Conservation (phyloP, 1,139 yeast species). For the Candida labiduridarum region DNA sequence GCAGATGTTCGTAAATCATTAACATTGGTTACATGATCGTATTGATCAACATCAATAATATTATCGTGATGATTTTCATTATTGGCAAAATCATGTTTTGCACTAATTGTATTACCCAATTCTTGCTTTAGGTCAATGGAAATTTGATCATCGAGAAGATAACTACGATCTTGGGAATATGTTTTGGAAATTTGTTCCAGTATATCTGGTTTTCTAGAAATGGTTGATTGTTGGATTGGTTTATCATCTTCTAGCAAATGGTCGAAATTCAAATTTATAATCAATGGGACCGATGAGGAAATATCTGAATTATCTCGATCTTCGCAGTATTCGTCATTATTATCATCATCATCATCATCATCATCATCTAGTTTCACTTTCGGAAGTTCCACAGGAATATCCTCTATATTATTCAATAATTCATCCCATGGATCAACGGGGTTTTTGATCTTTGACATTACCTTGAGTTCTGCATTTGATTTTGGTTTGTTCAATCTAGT, state of each 20-base stretch:
- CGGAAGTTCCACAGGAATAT: background rate
- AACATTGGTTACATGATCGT: conserved; percentile 16
- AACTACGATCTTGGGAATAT: conserved; percentile 28
- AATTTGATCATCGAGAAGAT: conserved; percentile 18
- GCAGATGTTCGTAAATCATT: conserved; percentile 22
- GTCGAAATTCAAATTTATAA: background rate
- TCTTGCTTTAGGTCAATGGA: conserved; percentile 9
- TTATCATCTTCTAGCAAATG: background rate
- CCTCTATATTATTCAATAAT: conserved; percentile 21
- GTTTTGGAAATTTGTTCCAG: conserved; percentile 8
- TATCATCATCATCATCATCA: conserved; percentile 3
- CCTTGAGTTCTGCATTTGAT: background rate
- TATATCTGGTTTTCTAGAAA: background rate
- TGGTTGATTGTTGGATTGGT: background rate
- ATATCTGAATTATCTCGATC: too few species aligned
- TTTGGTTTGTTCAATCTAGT: background rate
- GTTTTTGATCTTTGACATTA: background rate
- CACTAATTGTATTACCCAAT: conserved; percentile 12
- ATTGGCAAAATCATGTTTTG: conserved; percentile 14
- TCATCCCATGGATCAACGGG: conserved; percentile 22
- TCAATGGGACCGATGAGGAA: background rate
- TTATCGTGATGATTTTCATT: conserved; percentile 10
- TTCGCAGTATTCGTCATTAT: background rate
- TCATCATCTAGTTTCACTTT: conserved; percentile 10
- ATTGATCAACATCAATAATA: conserved; percentile 1